Conservation (phyloP, 345 rosid species). For the Toxicodendron radicans region DNA sequence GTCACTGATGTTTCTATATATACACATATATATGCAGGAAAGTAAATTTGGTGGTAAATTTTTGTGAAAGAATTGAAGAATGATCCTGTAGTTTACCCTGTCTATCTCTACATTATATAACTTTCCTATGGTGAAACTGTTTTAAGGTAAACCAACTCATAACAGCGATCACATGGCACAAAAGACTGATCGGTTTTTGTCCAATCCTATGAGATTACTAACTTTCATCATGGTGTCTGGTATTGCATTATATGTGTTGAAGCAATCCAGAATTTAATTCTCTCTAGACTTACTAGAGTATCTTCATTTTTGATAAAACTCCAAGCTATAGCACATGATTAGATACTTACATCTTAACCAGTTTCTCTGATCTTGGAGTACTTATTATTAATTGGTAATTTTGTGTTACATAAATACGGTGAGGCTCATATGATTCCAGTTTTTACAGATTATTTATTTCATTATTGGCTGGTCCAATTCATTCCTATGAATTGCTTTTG, state of each 20-base stretch:
- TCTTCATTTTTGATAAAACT: background rate
- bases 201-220: background rate
- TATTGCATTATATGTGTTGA: background rate
- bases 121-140: too few species aligned
- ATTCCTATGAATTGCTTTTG: background rate
- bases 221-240: background rate
- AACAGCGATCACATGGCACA: too few species aligned
- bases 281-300: background rate
- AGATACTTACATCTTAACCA: background rate
- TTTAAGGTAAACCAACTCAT: too few species aligned
- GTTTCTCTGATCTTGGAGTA: background rate
- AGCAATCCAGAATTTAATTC: conserved; percentile 3
- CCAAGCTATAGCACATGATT: background rate
- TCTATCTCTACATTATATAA: too few species aligned
- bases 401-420: too few species aligned
- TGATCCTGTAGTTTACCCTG: too few species aligned
- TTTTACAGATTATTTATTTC: background rate
- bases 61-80: too few species aligned
- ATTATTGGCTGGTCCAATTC: background rate
- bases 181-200: too few species aligned
- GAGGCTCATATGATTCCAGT: background rate
- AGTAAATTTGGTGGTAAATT: too few species aligned
- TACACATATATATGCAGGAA: too few species aligned
- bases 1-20: too few species aligned
- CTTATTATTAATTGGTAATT: background rate